A percentile compares a stretch with the other conserved stretches of the same genome.
These are phyloP conservation scores for Catunica adiposa DNA, from an alignment of 2,329 filamentous ascomycete genomes.

Conservation along the genomic window DNA sequence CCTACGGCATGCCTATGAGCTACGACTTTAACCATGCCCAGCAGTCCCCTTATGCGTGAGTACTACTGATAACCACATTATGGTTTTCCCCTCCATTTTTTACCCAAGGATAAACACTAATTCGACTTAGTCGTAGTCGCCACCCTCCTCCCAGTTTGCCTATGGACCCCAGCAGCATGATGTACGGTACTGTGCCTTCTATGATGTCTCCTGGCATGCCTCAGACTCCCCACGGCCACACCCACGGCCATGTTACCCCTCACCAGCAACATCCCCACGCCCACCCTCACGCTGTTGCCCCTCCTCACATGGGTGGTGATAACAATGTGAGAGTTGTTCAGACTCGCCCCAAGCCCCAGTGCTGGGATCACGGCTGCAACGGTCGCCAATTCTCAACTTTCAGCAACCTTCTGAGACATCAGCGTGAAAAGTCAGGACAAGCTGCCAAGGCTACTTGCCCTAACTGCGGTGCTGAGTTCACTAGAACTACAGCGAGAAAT, in stretches of 20 bases:
- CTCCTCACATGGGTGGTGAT: constrained; percentile 11
- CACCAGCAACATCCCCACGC: constrained; percentile 24
- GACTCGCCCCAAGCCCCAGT: constrained; percentile 78
- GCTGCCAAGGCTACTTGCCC: constrained; percentile 79
- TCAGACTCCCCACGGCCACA: constrained; percentile 11
- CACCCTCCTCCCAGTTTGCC: constrained; percentile 7
- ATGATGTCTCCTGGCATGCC: constrained; percentile 14
- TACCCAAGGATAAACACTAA: neutral
- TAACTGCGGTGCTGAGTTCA: constrained; percentile 85
- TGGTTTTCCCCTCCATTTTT: no score
- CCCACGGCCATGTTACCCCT: constrained; percentile 10
- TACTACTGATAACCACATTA: constrained; percentile 18
- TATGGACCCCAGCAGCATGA: constrained; percentile 13
- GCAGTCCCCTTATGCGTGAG: constrained; percentile 26
- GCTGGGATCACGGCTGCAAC: constrained; percentile 95
- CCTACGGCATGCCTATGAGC: constrained; percentile 15
- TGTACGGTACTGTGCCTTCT: constrained; percentile 12
- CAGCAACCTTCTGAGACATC: constrained; percentile 82
- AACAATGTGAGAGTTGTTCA: constrained; percentile 49
- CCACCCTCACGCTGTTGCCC: constrained; percentile 9
- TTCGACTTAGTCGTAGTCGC: constrained; percentile 15
- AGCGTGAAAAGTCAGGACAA: constrained; percentile 85
- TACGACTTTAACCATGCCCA: constrained; percentile 19
- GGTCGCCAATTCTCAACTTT: constrained; percentile 92
- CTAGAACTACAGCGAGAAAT: constrained; percentile 72